Conservation (phyloP, 169 alveolate genomes). For the Plasmodium yoelii region DNA sequence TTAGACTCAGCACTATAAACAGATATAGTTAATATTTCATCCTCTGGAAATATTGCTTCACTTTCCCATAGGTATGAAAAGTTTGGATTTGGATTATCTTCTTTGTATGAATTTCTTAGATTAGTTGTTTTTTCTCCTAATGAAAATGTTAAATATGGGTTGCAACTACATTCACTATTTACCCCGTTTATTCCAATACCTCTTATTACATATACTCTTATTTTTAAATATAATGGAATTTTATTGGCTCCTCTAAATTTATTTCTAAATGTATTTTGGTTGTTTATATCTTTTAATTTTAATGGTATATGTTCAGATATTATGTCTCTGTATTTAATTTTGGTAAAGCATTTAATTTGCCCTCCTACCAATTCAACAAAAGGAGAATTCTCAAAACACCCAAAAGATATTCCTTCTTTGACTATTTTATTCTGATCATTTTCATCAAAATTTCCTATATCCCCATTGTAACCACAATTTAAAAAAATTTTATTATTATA, state of each 20-base stretch:
- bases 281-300: slow-evolving; percentile 61
- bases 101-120: slow-evolving; percentile 77
- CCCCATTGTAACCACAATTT: no score
- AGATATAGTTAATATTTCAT: slow-evolving; percentile 83
- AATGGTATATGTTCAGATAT: slow-evolving; percentile 69
- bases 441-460: background rate
- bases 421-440: slow-evolving; percentile 12
- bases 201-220: slow-evolving; percentile 86
- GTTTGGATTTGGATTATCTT: slow-evolving; percentile 80
- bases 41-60: slow-evolving; percentile 87
- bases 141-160: slow-evolving; percentile 84
- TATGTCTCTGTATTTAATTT: slow-evolving; percentile 49
- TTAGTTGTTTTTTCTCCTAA: slow-evolving; percentile 82
- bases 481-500: background rate
- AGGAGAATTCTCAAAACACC: slow-evolving; percentile 65
- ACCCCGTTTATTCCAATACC: slow-evolving; percentile 79
- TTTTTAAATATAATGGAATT: slow-evolving; percentile 84
- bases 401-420: slow-evolving; percentile 58
- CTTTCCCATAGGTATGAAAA: slow-evolving; percentile 85
- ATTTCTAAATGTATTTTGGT: slow-evolving; percentile 76
- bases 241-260: slow-evolving; percentile 83
- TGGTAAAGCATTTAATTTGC: slow-evolving; percentile 72
- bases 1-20: slow-evolving; percentile 81
- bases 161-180: slow-evolving; percentile 67
- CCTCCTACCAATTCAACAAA: slow-evolving; percentile 70